Base-by-base conservation (phyloP, 2,329 filamentous ascomycete genomes). In the Lecanicillium sp. region DNA sequence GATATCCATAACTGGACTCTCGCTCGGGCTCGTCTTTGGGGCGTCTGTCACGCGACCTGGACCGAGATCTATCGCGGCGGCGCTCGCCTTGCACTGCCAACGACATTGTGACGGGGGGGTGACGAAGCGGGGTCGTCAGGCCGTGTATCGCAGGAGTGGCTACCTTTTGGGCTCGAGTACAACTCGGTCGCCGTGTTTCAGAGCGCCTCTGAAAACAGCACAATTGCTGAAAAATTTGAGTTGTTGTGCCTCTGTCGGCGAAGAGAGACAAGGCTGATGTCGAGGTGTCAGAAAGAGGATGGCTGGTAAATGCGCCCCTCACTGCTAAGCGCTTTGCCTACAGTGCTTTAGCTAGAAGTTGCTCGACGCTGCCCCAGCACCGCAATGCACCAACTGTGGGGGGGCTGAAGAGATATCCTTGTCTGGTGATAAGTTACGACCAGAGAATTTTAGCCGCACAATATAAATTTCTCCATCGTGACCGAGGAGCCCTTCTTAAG, bases 11-110 rank as follows among this genome's bases (percentile, higher is more conserved):
- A 60, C 61, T 67, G 21, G 72, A 63, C 20, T 62, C 61, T 44
- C 60, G 59, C 48, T 61, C 59, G 6, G 55, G 50, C 11, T 64
- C 60, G 29, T 62, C 60, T 40, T 52, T 59, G n/a, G 60, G 53
- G 38, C 64, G 64, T 24, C 60, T 58, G 49, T 64, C 62, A 51
- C 64, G 60, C 64, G 71, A 58, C 61, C 67, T 39, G 65, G 76
- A 79, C 44, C 69, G 67, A 44, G 74, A 73, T 45, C 74, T 73
- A 41, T 65, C 70, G 46, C 71, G 69, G 38, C 68, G 67, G 41
- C 64, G 62, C 50, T 60, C 60, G 48, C 71, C 69, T 50, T 73
- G 71, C 45, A 76, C 70, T 48, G 68, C 66, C 37, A 78, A 66
- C 55, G 77, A 78, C 76, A 79, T 80, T 57, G 50, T 56, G 44